Evolutionary conservation across 108 stramenopile species (phyloP), one percentile per base, ranked within the genome.

Genomic region (Chaetoceros tenuissimus): DNA sequence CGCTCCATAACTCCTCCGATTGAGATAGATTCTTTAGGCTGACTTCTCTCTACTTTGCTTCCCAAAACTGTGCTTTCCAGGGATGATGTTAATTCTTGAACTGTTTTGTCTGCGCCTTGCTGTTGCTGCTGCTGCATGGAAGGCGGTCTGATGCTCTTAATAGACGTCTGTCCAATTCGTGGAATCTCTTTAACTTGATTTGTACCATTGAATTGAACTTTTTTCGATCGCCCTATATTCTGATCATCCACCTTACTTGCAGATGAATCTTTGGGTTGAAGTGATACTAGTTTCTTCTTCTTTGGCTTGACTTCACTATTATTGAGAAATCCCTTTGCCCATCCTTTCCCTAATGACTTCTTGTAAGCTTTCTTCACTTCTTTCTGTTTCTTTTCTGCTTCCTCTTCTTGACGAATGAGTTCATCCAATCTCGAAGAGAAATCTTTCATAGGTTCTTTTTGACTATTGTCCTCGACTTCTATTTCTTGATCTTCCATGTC

Each of bases 291-390:
- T 46, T 31, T 61, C 28, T 59, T 47, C 18, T 53, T 53, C 21
- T 53, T 22, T 16, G 16, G n/a, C 23, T 50, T 70, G 1, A 25
- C 13, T 8, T 25, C 47, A 0, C 16, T 22, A 51, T 55, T 55
- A 24, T 61, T 62, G 18, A 73, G 48, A 47, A 73, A 73, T 28
- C 72, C 72, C 53, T 68, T 73, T 34, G 22, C 46, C 72, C 72
- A 73, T 28, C 60, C 67, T 2, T 19, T 46, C 22, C 64, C 40
- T 53, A 67, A 55, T 0, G 31, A 7, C n/a, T 59, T 23, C 17
- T 55, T 28, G n/a, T 23, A 20, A 20, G 27, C 28, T 26, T 21
- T 62, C 24, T 23, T 25, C 0, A 31, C 25, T 1, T 16, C 31
- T 48, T 51, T 26, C 19, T 55, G 28, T 17, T 49, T 51, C 25